Percentiles rank a stretch among this genome's conserved stretches.
phyloP scores from a whole-genome alignment of 2,329 filamentous ascomycete species.

The Fusarium sp. region DNA sequence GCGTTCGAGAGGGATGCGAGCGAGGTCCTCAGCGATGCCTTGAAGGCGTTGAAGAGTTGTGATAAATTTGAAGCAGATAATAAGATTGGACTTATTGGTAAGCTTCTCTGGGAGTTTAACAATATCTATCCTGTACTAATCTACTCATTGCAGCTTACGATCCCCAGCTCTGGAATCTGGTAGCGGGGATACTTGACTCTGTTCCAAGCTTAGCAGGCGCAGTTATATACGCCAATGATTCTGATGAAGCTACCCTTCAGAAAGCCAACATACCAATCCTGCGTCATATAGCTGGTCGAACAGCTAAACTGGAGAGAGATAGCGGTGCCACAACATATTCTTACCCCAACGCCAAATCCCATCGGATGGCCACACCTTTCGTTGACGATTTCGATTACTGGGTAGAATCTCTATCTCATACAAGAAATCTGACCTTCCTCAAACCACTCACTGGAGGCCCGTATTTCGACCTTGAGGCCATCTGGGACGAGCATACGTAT shows the following conservation, averaged over 20 bases:
- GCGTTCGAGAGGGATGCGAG: conserved; percentile 15
- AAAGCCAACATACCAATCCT: conserved; percentile 27
- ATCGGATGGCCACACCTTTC: conserved; percentile 63
- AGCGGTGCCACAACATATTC: conserved; percentile 53
- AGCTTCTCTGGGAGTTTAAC: conserved; percentile 1
- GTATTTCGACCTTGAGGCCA: conserved; percentile 78
- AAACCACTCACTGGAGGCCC: conserved; percentile 74
- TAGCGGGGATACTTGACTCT: background rate
- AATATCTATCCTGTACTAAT: accelerated
- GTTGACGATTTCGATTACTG: conserved; percentile 63
- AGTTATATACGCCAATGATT: conserved; percentile 41
- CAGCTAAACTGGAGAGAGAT: background rate
- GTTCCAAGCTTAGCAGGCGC: conserved; percentile 1
- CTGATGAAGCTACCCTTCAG: conserved; percentile 5
- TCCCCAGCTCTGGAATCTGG: conserved; percentile 42
- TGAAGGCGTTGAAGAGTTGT: conserved; percentile 41
- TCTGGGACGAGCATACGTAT: conserved; percentile 83
- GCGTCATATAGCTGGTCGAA: conserved; percentile 34
- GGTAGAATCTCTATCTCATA: conserved; percentile 73
- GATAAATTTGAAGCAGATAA: conserved; percentile 53
- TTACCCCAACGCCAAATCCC: conserved; percentile 54
- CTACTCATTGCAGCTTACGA: conserved; percentile 14
- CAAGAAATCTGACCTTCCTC: conserved; percentile 73
- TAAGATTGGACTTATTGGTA: conserved; percentile 57
- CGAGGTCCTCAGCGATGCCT: conserved; percentile 31